Evolutionary conservation across 1,139 yeast genomes (phyloP), one percentile per base, ranked within the genome.

Genomic region (Candida mesenterica): DNA sequence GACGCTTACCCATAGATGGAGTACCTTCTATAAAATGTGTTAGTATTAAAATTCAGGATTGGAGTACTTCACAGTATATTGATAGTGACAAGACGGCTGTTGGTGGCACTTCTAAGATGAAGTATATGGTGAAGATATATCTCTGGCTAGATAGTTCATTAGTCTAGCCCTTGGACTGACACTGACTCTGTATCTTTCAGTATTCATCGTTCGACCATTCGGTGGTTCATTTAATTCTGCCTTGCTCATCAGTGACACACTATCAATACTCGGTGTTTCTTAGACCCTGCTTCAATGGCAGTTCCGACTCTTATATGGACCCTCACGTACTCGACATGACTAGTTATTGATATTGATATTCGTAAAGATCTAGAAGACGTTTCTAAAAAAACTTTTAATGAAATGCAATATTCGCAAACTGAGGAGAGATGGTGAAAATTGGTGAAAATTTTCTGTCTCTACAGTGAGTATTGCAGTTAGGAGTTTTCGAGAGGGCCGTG

Each of bases 1-100:
- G 97, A 77, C 95, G 89, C 81, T 90, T 92, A 84, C 98, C 97
- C 82, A 88, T 84, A 73, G 97, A 88, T 80, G 97, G 96, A 75
- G 98, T 92, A 88, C 98, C 98, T 90, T 92, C 96, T 88, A 66
- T 62, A 51, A 45, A 41, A 56, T 60, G 39, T 31, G 47, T 44
- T 45, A 44, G 48, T 45, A 44, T 27, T 18, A 16, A 9, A 13
- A 13, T 14, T 14, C 5, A 3, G 9, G 9, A 9, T 6, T 6
- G 9, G 9, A 19, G 22, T 19, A 9, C 9, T 19, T 19, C 8
- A 19, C 22, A 6, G 6, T 19, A 9, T 19, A 19, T 19, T 19
- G 22, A 19, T 19, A 19, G 22, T 19, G 22, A n/a, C n/a, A n/a
- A n/a, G n/a, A n/a, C n/a, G n/a, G n/a, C n/a, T n/a, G n/a, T n/a